These are phyloP conservation scores for Pseudognaphalium luteoalbum DNA, from an alignment of 129 eudicot genomes.

Conservation along the genomic window DNA sequence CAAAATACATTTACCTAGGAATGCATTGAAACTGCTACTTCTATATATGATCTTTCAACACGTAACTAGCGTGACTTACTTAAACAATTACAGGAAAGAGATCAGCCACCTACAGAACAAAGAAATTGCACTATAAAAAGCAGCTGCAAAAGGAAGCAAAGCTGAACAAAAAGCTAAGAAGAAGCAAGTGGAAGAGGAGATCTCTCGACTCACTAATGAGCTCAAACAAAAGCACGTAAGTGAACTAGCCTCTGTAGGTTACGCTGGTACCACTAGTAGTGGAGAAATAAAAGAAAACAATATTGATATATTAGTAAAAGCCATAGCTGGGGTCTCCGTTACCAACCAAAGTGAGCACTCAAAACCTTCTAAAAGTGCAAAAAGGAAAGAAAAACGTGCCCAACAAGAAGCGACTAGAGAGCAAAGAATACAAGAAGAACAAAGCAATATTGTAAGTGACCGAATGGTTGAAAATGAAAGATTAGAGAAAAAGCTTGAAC, in stretches of 20 bases:
- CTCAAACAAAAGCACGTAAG: constrained; percentile 76
- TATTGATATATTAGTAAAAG: constrained; percentile 70
- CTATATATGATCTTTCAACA: neutral
- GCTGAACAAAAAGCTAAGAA: constrained; percentile 97
- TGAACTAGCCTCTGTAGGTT: constrained; percentile 82
- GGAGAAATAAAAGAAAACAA: constrained; percentile 44
- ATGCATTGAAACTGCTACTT: neutral
- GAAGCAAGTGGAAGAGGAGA: constrained; percentile 92
- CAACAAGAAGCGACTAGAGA: constrained; percentile 92
- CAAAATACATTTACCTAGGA: neutral
- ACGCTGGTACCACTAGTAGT: constrained; percentile 33
- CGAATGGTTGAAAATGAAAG: constrained; percentile 59
- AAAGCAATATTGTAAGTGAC: constrained; percentile 69
- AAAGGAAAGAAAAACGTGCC: constrained; percentile 82
- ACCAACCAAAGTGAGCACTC: constrained; percentile 49
- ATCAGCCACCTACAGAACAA: constrained; percentile 73
- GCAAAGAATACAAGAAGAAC: constrained; percentile 90
- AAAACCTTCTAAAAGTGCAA: constrained; percentile 80
- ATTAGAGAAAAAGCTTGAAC: constrained; percentile 69
- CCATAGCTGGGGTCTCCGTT: constrained; percentile 88
- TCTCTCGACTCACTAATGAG: constrained; percentile 58
- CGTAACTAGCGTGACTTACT: constrained; percentile 2
- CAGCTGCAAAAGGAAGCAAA: constrained; percentile 98
- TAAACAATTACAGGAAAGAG: constrained; percentile 65
- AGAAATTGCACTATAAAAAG: constrained; percentile 76